phyloP scores from a whole-genome alignment of 2,329 filamentous ascomycete species.

The Aspergillus udagawae region DNA sequence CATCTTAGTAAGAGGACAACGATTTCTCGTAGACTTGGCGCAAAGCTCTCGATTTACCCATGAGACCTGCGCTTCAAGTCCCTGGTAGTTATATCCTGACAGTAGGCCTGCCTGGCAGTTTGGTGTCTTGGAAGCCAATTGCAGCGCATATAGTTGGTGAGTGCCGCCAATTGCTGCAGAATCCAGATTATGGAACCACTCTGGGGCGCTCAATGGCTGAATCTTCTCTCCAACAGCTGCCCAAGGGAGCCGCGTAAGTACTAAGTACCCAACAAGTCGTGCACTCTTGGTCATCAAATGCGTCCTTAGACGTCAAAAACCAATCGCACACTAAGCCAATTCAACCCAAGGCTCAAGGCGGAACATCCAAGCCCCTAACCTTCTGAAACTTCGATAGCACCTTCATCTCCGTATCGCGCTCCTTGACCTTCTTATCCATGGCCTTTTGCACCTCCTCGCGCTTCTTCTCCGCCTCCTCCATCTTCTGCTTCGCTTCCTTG shows the following conservation, averaged over 20 bases:
- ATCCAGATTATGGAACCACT: neutral
- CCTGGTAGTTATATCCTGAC: neutral
- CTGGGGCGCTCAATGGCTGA: neutral
- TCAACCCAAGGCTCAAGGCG: conserved; percentile 16
- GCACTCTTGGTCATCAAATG: neutral
- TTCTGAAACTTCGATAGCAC: conserved; percentile 41
- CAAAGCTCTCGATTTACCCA: neutral
- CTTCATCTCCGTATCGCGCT: conserved; percentile 41
- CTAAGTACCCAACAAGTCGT: neutral
- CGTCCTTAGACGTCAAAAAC: neutral
- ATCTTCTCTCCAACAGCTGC: neutral
- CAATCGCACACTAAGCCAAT: neutral
- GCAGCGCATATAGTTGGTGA: neutral
- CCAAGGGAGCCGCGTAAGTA: neutral
- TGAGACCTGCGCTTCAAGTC: neutral
- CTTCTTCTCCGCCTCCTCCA: conserved; percentile 36
- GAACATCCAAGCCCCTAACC: conserved; percentile 30
- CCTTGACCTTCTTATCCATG: conserved; percentile 42
- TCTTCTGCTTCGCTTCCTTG: conserved; percentile 34
- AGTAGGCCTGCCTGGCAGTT: neutral
- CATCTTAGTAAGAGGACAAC: neutral
- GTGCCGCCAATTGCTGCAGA: neutral
- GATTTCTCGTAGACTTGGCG: neutral
- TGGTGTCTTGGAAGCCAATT: neutral
- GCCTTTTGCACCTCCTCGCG: conserved; percentile 36